phyloP scores from a whole-genome alignment of 805 yeast genomes.

The Millerozyma miso region DNA sequence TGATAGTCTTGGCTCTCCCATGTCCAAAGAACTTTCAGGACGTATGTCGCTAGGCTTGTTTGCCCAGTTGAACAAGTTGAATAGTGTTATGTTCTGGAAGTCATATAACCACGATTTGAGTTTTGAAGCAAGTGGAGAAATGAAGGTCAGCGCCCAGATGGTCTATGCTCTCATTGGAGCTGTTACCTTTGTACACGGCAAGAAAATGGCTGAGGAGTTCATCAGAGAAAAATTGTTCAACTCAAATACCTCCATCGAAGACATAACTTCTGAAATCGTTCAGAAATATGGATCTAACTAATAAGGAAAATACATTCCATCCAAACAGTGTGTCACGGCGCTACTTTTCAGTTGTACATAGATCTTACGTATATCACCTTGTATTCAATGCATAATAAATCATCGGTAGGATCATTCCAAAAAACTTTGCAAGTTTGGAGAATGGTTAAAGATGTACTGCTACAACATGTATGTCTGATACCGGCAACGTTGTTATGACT shows the following conservation, averaged over 20 bases:
- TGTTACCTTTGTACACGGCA: constrained; percentile 59
- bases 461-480: no score
- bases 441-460: no score
- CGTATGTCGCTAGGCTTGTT: constrained; percentile 48
- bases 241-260: constrained; percentile 25
- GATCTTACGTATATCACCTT: neutral
- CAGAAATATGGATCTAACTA: constrained; percentile 11
- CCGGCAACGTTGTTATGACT: no score
- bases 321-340: neutral
- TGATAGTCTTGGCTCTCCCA: constrained; percentile 55
- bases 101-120: constrained; percentile 46
- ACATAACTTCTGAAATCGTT: constrained; percentile 29
- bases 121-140: constrained; percentile 51
- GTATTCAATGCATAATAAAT: neutral
- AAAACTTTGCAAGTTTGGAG: no score
- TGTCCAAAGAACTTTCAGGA: constrained; percentile 49
- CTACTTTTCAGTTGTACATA: neutral
- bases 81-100: constrained; percentile 62
- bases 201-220: constrained; percentile 52
- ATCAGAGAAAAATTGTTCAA: constrained; percentile 48
- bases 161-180: constrained; percentile 67
- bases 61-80: constrained; percentile 46
- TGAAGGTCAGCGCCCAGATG: constrained; percentile 50
- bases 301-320: neutral
- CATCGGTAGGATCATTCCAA: no score